phyloP scores from a whole-genome alignment of 2,329 filamentous ascomycete genomes.

The Lachnellula occidentalis region DNA sequence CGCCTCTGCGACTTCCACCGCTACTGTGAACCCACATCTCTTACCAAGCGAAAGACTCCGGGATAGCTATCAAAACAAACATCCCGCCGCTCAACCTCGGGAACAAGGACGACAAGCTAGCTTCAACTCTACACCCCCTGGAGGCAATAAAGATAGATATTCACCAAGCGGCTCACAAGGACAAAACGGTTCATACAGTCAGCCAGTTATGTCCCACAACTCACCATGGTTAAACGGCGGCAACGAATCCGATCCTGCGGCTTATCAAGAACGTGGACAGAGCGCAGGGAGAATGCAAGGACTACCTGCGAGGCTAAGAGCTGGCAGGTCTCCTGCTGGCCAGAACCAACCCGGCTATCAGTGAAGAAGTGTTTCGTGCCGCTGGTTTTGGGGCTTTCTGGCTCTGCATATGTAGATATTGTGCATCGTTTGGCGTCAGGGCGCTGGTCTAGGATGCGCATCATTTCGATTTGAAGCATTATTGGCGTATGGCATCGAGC shows the following conservation, averaged over 20 bases:
- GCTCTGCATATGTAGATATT: too few species aligned
- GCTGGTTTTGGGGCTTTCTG: too few species aligned
- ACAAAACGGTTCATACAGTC: neutral
- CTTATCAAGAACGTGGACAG: neutral
- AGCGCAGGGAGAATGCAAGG: neutral
- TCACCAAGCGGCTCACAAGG: too few species aligned
- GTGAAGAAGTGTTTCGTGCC: too few species aligned
- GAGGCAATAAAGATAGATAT: neutral
- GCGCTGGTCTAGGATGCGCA: too few species aligned
- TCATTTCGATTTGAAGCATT: too few species aligned
- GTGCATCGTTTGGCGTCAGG: too few species aligned
- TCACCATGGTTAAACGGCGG: neutral
- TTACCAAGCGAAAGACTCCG: constrained; percentile 68
- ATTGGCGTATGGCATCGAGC: too few species aligned
- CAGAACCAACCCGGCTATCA: too few species aligned
- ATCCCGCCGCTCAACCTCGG: too few species aligned
- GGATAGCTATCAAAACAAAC: constrained; percentile 63
- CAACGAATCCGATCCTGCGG: neutral
- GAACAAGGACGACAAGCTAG: neutral
- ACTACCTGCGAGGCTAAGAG: neutral
- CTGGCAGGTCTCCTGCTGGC: neutral
- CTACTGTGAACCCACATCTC: constrained; percentile 38
- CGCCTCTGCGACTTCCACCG: too few species aligned
- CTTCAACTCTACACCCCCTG: neutral
- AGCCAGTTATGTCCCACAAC: neutral